Conservation (phyloP, 2,329 filamentous ascomycete genomes). For the Aspergillus tamarii region DNA sequence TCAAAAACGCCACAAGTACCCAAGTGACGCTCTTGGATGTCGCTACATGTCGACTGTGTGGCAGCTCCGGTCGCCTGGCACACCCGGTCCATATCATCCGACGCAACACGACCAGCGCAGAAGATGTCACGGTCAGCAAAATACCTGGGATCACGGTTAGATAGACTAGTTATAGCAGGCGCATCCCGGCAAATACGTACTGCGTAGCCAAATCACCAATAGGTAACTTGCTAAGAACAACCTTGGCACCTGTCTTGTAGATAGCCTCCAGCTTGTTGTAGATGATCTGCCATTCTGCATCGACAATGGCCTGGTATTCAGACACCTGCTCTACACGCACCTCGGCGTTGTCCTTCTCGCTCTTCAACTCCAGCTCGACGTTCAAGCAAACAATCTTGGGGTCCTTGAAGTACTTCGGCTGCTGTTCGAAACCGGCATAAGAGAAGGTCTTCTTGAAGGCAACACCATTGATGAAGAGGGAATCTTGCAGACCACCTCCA, state of each 20-base stretch:
- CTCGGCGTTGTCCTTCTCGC: slow-evolving; percentile 98
- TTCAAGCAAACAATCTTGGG: slow-evolving; percentile 98
- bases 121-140: slow-evolving; percentile 98
- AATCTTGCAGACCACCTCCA: slow-evolving; percentile 93
- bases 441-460: slow-evolving; percentile 99
- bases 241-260: slow-evolving; percentile 92
- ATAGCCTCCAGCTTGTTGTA: slow-evolving; percentile 98
- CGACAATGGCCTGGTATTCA: slow-evolving; percentile 98
- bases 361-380: slow-evolving; percentile 97
- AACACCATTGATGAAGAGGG: slow-evolving; percentile 94
- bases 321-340: slow-evolving; percentile 97
- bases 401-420: slow-evolving; percentile 91
- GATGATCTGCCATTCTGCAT: slow-evolving; percentile 99
- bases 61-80: slow-evolving; percentile 92
- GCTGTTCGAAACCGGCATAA: slow-evolving; percentile 98
- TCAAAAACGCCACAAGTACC: slow-evolving; percentile 90
- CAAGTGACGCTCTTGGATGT: slow-evolving; percentile 86
- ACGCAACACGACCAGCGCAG: slow-evolving; percentile 89
- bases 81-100: slow-evolving; percentile 93
- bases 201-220: slow-evolving; percentile 98
- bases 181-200: slow-evolving; percentile 41
- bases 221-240: slow-evolving; percentile 93
- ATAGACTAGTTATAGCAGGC: neutral
- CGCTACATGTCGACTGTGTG: slow-evolving; percentile 93
- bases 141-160: slow-evolving; percentile 52